These are phyloP conservation scores for Gardenia jasminoides DNA, from an alignment of 257 asterid species.

Conservation along the genomic window DNA sequence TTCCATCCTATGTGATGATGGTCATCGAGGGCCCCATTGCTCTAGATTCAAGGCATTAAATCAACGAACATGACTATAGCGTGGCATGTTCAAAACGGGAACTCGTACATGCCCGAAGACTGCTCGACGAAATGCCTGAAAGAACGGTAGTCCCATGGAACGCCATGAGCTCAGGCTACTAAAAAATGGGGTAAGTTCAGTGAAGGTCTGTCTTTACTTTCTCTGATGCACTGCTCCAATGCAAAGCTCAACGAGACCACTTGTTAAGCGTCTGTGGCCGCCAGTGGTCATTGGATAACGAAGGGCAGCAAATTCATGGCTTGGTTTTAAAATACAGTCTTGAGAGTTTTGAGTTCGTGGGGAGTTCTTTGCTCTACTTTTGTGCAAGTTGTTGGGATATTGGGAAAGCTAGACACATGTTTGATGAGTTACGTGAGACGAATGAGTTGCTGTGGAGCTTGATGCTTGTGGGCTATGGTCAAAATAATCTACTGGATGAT, in stretches of 20 bases:
- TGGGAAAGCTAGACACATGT: slow-evolving; percentile 52
- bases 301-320: slow-evolving; percentile 62
- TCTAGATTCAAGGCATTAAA: slow-evolving; percentile 23
- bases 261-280: slow-evolving; percentile 60
- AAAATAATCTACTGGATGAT: slow-evolving; percentile 48
- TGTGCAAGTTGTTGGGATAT: slow-evolving; percentile 45
- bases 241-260: slow-evolving; percentile 58
- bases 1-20: background rate
- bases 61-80: slow-evolving; percentile 48
- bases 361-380: slow-evolving; percentile 56
- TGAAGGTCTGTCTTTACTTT: slow-evolving; percentile 41
- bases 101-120: slow-evolving; percentile 47
- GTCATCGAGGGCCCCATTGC: too few species aligned
- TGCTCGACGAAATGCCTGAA: slow-evolving; percentile 67
- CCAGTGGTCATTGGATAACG: slow-evolving; percentile 25
- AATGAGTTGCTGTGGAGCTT: slow-evolving; percentile 68
- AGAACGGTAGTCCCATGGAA: slow-evolving; percentile 80
- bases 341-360: slow-evolving; percentile 47
- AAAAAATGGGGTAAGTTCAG: slow-evolving; percentile 36
- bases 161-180: slow-evolving; percentile 65
- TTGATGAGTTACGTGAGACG: slow-evolving; percentile 44
- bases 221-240: slow-evolving; percentile 48
- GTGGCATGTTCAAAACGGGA: slow-evolving; percentile 30
- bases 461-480: slow-evolving; percentile 70
- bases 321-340: slow-evolving; percentile 55